Percentiles rank a stretch among this genome's conserved stretches.
phyloP scores from a whole-genome alignment of 164 flowering plant species.

The Piper longum region DNA sequence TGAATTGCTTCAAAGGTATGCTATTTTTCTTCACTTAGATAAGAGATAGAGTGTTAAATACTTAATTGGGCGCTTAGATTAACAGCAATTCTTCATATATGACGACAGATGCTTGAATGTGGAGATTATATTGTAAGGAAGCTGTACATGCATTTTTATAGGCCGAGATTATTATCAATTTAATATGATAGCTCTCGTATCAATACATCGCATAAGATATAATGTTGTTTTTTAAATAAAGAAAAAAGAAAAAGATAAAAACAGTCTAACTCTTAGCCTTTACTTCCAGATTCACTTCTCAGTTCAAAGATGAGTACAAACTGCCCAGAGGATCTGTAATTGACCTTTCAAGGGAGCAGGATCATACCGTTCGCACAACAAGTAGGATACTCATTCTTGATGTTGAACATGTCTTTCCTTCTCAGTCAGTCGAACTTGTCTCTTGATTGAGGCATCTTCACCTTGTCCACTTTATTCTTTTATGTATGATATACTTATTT shows the following conservation, averaged over 20 bases:
- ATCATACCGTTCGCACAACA: slow-evolving; percentile 51
- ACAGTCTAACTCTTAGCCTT: background rate
- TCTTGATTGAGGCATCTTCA: background rate
- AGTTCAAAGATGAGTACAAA: slow-evolving; percentile 74
- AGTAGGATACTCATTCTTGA: slow-evolving; percentile 28
- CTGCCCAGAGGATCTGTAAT: slow-evolving; percentile 70
- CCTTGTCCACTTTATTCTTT: background rate
- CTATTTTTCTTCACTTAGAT: background rate
- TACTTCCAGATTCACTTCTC: slow-evolving; percentile 71
- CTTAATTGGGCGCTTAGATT: too few species aligned
- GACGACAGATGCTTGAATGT: too few species aligned
- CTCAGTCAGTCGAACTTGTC: background rate
- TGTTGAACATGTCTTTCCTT: background rate
- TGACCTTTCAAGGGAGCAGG: slow-evolving; percentile 59
- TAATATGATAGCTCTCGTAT: too few species aligned
- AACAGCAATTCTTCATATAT: too few species aligned
- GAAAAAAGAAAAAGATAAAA: too few species aligned
- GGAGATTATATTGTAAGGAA: too few species aligned
- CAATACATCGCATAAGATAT: background rate
- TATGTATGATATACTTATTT: background rate
- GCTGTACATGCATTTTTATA: too few species aligned
- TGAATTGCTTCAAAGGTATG: slow-evolving; percentile 77
- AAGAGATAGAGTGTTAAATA: too few species aligned
- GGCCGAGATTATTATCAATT: too few species aligned
- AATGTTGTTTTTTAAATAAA: background rate